Evolutionary conservation across 176 grass and related monocot genomes (phyloP), one percentile per base, ranked within the genome.

Genomic region (Ampelocalamus luodianensis): DNA sequence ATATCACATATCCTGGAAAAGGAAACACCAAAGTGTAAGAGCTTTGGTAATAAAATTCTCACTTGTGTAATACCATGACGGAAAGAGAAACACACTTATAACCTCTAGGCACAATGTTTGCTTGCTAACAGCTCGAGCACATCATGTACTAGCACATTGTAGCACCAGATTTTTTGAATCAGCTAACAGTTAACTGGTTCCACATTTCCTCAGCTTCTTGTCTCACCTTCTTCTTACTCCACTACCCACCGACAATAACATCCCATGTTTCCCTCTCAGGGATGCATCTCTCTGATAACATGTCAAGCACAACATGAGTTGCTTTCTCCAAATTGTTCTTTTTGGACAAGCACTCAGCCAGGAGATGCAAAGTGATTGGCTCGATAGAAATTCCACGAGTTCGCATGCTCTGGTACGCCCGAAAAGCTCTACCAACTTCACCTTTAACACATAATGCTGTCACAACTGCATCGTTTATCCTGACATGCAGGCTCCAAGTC

Each of bases 401-500:
- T 45, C 70, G 81, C 77, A 79, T 92, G 86, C 96, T 87, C 86
- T 85, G 85, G 71, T 94, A 93, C 40, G 94, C 88, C 88, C 54
- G 86, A 83, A 94, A 89, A 74, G 93, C 96, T 55, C 93, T 90
- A 18, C 26, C 75, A 72, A 70, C 68, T 58, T 92, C 76, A 50
- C 76, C 81, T 15, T 80, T 86, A 48, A 43, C 44, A 68, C 90
- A 99, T 46, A 99, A 73, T 55, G 88, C 74, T 86, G 62, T 82
- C 38, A 92, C 77, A 73, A 95, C 93, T 27, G 72, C 67, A 89
- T 94, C 88, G 68, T 96, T 90, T 84, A 96, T 94, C 81, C 83
- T 94, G 42, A 85, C 39, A 82, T 96, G 96, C 72, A 96, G 79
- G 80, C 86, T 84, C 93, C 93, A 96, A 65, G 93, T 99, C 79